Evolutionary conservation across 306 rosid species (phyloP).

Genomic region (Castanea mollissima): DNA sequence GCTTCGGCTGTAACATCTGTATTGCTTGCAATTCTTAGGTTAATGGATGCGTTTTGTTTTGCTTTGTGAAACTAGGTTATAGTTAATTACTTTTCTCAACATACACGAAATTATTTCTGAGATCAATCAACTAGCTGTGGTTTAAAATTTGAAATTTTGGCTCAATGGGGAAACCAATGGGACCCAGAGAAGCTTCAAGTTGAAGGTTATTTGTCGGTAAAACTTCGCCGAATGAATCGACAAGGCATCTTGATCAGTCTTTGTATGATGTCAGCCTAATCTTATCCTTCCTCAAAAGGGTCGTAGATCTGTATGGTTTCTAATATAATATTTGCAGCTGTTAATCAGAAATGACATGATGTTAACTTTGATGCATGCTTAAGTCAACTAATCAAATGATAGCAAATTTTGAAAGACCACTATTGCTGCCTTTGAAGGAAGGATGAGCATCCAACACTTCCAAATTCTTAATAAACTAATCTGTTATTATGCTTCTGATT

Average conservation of each 20-base stretch:
- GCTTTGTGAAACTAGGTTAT: background rate
- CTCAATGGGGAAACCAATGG: slow-evolving; percentile 1
- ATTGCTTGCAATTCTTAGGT: slow-evolving; percentile 17
- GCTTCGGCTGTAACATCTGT: slow-evolving; percentile 22
- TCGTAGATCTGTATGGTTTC: slow-evolving; percentile 39
- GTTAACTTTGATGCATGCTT: slow-evolving; percentile 23
- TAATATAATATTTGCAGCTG: slow-evolving; percentile 7
- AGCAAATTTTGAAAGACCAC: slow-evolving; percentile 19
- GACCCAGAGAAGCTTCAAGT: slow-evolving; percentile 24
- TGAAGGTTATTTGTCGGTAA: slow-evolving; percentile 38
- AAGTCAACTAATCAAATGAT: slow-evolving; percentile 49
- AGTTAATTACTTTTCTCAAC: background rate
- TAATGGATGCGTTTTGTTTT: slow-evolving; percentile 22
- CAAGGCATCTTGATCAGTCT: slow-evolving; percentile 26
- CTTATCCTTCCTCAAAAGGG: slow-evolving; percentile 39
- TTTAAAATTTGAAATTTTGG: slow-evolving; percentile 30
- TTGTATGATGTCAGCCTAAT: slow-evolving; percentile 37
- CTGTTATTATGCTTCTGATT: slow-evolving; percentile 18
- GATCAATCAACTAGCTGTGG: slow-evolving; percentile 1
- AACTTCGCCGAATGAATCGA: slow-evolving; percentile 31
- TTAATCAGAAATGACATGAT: slow-evolving; percentile 42
- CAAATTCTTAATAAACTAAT: slow-evolving; percentile 10
- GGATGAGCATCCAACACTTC: slow-evolving; percentile 4
- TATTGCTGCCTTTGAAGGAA: background rate
- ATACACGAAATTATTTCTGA: background rate